Evolutionary conservation across 371 early-diverging fungal species (phyloP).

Genomic region (Mortierella sp.): DNA sequence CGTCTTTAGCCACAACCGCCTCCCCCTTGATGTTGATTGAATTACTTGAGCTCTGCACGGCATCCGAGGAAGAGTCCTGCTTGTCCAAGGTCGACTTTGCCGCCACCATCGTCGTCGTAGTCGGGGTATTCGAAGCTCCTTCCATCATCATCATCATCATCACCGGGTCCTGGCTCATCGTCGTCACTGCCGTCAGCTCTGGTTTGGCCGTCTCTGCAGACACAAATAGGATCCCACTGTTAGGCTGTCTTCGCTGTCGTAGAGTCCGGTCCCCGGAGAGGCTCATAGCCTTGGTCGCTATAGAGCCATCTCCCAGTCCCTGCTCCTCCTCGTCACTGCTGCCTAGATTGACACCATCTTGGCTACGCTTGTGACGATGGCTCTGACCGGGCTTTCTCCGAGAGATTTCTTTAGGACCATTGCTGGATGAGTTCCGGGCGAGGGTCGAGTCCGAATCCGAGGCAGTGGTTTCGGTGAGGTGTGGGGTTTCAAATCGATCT

Average conservation of each 20-base stretch:
- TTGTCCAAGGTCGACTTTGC: too few species aligned
- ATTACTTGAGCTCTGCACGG: neutral
- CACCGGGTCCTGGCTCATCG: too few species aligned
- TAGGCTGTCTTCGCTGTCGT: conserved; percentile 11
- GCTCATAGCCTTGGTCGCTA: too few species aligned
- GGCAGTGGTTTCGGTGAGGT: too few species aligned
- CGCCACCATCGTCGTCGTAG: too few species aligned
- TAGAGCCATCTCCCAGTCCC: neutral
- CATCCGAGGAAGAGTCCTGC: too few species aligned
- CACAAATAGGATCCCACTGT: conserved; percentile 45
- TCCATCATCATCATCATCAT: too few species aligned
- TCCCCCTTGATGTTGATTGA: neutral
- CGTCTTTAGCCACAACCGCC: neutral
- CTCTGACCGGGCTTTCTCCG: too few species aligned
- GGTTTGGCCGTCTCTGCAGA: conserved; percentile 1
- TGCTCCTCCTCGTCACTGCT: neutral
- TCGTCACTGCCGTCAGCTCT: neutral
- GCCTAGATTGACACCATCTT: neutral
- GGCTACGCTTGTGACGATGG: neutral
- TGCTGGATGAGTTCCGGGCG: too few species aligned
- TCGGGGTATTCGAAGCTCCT: too few species aligned
- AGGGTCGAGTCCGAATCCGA: too few species aligned
- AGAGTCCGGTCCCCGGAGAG: neutral
- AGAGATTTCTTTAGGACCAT: too few species aligned
- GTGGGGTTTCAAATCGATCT: conserved; percentile 3